Conservation (phyloP, 2,329 filamentous ascomycete species). For the Microdochium trichocladiopsis region DNA sequence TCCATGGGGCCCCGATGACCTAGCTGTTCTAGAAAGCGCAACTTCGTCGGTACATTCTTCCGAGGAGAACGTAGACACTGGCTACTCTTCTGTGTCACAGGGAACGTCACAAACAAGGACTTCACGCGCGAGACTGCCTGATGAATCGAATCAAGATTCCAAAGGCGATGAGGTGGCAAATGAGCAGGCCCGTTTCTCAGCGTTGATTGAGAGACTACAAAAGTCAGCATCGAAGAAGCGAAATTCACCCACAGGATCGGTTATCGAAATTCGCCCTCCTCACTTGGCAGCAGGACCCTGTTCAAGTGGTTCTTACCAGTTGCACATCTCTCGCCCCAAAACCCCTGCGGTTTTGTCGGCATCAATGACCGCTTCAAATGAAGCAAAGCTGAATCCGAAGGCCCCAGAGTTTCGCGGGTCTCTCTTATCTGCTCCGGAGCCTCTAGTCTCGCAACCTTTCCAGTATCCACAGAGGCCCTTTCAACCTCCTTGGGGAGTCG, state of each 20-base stretch:
- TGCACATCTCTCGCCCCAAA: not conserved
- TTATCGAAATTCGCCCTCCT: conserved; percentile 1
- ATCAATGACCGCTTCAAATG: too few species aligned
- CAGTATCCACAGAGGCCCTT: too few species aligned
- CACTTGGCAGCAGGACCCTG: not conserved
- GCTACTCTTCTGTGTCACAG: too few species aligned
- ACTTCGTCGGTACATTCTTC: too few species aligned
- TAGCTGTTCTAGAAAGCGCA: too few species aligned
- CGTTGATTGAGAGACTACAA: conserved; percentile 13
- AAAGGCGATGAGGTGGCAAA: not conserved
- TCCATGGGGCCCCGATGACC: too few species aligned
- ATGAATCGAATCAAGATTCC: not conserved
- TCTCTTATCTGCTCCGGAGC: not conserved
- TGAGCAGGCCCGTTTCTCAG: conserved; percentile 8
- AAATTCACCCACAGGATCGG: not conserved
- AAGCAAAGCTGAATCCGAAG: conserved; percentile 14
- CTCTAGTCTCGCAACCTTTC: not conserved
- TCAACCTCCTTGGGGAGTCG: too few species aligned
- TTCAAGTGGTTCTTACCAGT: not conserved
- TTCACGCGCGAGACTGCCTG: too few species aligned
- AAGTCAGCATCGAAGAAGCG: conserved; percentile 8
- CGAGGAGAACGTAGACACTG: too few species aligned
- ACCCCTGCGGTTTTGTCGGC: too few species aligned
- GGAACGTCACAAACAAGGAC: too few species aligned
- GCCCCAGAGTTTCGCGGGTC: conserved; percentile 14